Evolutionary conservation across 2,329 filamentous ascomycete genomes (phyloP).

Genomic region (Colletotrichum aenigma): DNA sequence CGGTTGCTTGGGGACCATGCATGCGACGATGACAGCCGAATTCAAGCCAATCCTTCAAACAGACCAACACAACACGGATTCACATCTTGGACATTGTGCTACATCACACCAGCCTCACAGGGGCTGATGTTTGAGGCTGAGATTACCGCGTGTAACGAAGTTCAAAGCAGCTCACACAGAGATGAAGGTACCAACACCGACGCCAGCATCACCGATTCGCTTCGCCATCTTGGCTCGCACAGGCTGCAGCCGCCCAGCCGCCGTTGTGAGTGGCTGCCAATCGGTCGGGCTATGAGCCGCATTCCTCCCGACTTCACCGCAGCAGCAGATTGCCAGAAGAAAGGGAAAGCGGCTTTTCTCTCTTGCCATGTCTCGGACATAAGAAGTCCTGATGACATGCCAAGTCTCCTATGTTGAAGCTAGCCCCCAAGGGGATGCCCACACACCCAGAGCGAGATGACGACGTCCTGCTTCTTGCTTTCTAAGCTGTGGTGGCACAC

Average conservation of each 20-base stretch:
- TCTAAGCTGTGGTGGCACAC: not conserved
- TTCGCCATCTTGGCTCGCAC: not conserved
- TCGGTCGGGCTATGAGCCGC: not conserved
- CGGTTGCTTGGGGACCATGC: not conserved
- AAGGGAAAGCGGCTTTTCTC: not conserved
- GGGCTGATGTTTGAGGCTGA: not conserved
- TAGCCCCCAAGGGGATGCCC: not conserved
- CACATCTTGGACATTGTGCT: not conserved
- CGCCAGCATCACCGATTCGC: not conserved
- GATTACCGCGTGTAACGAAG: not conserved
- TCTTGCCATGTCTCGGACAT: not conserved
- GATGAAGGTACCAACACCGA: not conserved
- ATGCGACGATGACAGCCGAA: not conserved
- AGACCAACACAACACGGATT: not conserved
- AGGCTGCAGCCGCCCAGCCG: not conserved
- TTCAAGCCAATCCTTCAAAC: not conserved
- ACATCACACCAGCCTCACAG: not conserved
- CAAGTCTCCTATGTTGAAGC: not conserved
- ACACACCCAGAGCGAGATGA: not conserved
- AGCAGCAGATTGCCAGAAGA: not conserved
- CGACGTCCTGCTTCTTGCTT: not conserved
- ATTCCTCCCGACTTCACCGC: not conserved
- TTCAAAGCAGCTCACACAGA: not conserved
- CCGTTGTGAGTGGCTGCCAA: not conserved
- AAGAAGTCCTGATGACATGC: conserved; percentile 5